Conservation (phyloP, 306 rosid species). For the Carpinus viminea region DNA sequence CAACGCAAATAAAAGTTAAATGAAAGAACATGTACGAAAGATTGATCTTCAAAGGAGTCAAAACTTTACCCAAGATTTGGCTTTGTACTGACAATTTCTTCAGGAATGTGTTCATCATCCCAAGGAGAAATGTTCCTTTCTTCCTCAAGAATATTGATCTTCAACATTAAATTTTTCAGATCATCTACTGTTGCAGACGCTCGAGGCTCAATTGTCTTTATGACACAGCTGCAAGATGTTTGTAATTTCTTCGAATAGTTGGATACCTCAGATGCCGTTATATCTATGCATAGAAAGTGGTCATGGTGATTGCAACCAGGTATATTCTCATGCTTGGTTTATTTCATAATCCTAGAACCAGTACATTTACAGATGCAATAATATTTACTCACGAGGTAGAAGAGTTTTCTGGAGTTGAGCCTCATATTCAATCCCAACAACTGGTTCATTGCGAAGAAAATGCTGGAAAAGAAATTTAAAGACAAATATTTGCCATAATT, state of each 20-base stretch:
- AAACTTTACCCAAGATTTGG: constrained; percentile 80
- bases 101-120: constrained; percentile 95
- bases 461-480: constrained; percentile 58
- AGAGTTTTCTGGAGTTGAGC: constrained; percentile 97
- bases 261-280: constrained; percentile 73
- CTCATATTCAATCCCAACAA: constrained; percentile 89
- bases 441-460: constrained; percentile 87
- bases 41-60: constrained; percentile 17
- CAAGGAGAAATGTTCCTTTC: constrained; percentile 59
- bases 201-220: constrained; percentile 90
- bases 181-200: constrained; percentile 70
- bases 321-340: constrained; percentile 2
- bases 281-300: constrained; percentile 46
- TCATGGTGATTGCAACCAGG: constrained; percentile 27
- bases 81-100: constrained; percentile 75
- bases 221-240: constrained; percentile 83
- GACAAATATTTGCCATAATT: constrained; percentile 11
- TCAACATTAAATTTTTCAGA: constrained; percentile 71
- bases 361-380: neutral
- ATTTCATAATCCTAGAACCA: constrained; percentile 23
- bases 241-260: constrained; percentile 69
- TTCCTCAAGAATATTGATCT: constrained; percentile 69
- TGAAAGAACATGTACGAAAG: constrained; percentile 10
- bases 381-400: constrained; percentile 75
- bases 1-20: constrained; percentile 7